These are phyloP conservation scores for Sugiyamaella lignohabitans DNA, from an alignment of 805 yeast genomes.

Conservation along the genomic window DNA sequence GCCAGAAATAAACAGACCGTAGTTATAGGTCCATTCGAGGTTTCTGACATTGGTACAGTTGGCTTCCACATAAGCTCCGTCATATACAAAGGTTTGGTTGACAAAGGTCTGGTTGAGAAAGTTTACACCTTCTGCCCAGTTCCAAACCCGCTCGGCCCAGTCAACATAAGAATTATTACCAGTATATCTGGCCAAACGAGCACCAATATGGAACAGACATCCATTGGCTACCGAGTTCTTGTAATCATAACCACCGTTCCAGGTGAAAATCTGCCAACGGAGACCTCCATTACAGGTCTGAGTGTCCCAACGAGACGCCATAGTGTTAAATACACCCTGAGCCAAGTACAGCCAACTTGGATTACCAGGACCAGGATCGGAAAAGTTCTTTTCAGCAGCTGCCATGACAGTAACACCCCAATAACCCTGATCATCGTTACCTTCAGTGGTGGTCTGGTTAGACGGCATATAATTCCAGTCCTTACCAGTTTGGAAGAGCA, in stretches of 20 bases:
- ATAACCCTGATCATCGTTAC: conserved; percentile 96
- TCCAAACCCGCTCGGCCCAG: conserved; percentile 69
- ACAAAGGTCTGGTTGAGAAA: conserved; percentile 36
- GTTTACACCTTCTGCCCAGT: conserved; percentile 61
- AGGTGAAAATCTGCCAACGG: conserved; percentile 92
- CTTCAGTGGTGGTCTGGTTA: conserved; percentile 87
- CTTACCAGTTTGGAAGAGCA: conserved; percentile 67
- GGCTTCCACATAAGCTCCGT: conserved; percentile 35
- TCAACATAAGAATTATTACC: conserved; percentile 65
- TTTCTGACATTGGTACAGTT: conserved; percentile 58
- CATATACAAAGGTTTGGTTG: conserved; percentile 34
- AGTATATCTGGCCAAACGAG: conserved; percentile 79
- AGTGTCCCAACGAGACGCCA: conserved; percentile 84
- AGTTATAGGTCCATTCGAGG: conserved; percentile 82
- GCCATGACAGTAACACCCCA: conserved; percentile 94
- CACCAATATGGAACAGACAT: conserved; percentile 77
- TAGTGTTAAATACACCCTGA: conserved; percentile 85
- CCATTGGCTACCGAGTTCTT: conserved; percentile 91
- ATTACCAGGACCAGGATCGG: conserved; percentile 52
- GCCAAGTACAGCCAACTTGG: conserved; percentile 80
- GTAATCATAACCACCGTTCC: conserved; percentile 93
- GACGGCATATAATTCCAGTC: conserved; percentile 76
- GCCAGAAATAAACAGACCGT: conserved; percentile 73
- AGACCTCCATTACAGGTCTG: conserved; percentile 76
- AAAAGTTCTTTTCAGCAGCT: conserved; percentile 84